Evolutionary conservation across 179 eudicot genomes (phyloP).

Genomic region (Beta corolliflora): DNA sequence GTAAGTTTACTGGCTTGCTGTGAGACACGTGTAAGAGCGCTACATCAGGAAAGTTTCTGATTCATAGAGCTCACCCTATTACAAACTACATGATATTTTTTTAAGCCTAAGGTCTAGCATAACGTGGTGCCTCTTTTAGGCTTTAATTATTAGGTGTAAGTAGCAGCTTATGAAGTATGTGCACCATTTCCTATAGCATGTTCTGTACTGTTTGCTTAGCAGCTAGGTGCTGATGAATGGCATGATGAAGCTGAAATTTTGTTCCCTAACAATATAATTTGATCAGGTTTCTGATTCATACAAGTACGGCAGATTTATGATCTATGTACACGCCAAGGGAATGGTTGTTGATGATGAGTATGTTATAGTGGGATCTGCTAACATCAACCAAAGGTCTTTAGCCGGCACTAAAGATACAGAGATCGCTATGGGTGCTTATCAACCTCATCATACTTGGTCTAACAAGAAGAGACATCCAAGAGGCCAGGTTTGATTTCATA

Average conservation of each 20-base stretch:
- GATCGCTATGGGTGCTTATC: constrained; percentile 90
- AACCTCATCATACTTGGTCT: constrained; percentile 72
- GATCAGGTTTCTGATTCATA: constrained; percentile 51
- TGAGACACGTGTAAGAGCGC: not conserved
- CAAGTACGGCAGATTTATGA: constrained; percentile 71
- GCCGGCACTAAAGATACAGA: constrained; percentile 92
- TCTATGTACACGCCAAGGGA: constrained; percentile 89
- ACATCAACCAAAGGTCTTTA: constrained; percentile 84
- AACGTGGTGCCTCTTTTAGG: not conserved
- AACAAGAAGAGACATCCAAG: constrained; percentile 54
- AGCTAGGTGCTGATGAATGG: not conserved
- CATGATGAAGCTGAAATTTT: not conserved
- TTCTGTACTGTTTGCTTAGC: not conserved
- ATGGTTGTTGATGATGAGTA: constrained; percentile 94
- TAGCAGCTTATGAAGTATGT: not conserved
- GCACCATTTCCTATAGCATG: not conserved
- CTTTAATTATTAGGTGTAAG: not conserved
- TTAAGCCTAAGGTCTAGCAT: not conserved
- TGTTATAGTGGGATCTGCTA: constrained; percentile 86
- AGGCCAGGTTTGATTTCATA: constrained; percentile 61
- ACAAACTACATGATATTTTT: not conserved
- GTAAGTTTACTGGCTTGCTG: not conserved
- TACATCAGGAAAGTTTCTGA: not conserved
- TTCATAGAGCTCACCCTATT: not conserved
- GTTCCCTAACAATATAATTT: constrained; percentile 5